Conservation (phyloP, 352 stramenopile species). For the Sclerospora graminicola region DNA sequence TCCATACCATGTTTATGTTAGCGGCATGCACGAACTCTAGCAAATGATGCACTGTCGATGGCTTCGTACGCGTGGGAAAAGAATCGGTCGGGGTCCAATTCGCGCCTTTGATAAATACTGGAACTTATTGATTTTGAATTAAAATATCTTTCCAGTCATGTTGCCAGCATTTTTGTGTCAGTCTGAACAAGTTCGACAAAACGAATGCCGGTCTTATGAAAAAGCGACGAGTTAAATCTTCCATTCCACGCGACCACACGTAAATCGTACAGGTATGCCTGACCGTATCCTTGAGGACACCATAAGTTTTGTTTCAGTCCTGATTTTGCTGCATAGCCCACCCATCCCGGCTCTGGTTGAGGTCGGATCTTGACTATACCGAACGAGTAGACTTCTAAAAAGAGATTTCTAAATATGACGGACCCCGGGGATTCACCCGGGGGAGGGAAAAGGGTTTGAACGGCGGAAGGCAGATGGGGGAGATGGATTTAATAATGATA, state of each 20-base stretch:
- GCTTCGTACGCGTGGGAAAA: no score
- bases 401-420: no score
- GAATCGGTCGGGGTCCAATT: no score
- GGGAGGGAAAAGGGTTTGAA: no score
- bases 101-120: conserved; percentile 57
- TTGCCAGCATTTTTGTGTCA: conserved; percentile 32
- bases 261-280: conserved; percentile 51
- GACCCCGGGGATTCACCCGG: no score
- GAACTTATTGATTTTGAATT: conserved; percentile 64
- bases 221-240: conserved; percentile 21
- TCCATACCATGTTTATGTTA: no score
- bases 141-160: conserved; percentile 47
- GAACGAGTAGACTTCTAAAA: no score
- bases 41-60: conserved; percentile 31
- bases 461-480: no score
- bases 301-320: conserved; percentile 48
- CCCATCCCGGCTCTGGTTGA: no score
- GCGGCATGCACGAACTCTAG: conserved; percentile 41
- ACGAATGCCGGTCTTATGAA: conserved; percentile 47
- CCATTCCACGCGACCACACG: conserved; percentile 25
- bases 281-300: conserved; percentile 58
- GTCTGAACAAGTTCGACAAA: conserved; percentile 48
- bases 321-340: no score
- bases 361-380: no score
- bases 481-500: no score